These are phyloP conservation scores for Amaranthus hypochondriacus DNA, from an alignment of 148 eudicot species.

Conservation along the genomic window DNA sequence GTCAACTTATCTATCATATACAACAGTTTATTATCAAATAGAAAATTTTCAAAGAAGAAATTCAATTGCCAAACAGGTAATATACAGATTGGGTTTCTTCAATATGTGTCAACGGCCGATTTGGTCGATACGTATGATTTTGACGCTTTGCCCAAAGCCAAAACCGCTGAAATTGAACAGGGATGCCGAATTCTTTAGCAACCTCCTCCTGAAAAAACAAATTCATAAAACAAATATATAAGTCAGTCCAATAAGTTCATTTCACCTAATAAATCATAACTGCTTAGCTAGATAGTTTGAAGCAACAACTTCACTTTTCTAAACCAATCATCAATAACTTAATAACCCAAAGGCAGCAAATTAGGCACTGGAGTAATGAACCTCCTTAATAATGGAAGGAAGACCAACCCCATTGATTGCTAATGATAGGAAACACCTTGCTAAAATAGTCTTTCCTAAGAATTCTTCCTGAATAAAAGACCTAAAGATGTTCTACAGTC, in stretches of 20 bases:
- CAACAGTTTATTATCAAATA: background rate
- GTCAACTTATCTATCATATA: background rate
- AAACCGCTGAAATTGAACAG: slow-evolving; percentile 76
- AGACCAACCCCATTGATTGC: background rate
- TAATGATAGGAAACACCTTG: background rate
- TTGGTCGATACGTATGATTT: slow-evolving; percentile 86
- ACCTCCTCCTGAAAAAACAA: slow-evolving; percentile 65
- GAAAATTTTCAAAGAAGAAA: background rate
- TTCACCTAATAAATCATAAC: background rate
- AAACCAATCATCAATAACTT: background rate
- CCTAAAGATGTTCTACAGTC: background rate
- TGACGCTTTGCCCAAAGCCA: slow-evolving; percentile 97
- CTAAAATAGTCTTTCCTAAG: too few relatives aligned
- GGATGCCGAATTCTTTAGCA: slow-evolving; percentile 83
- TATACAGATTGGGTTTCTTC: slow-evolving; percentile 78
- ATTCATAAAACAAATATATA: background rate
- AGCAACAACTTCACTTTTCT: background rate
- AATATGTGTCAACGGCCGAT: slow-evolving; percentile 65
- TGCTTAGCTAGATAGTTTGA: background rate
- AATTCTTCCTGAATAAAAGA: background rate
- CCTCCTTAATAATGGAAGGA: background rate
- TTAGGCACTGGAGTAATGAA: background rate
- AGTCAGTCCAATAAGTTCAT: background rate
- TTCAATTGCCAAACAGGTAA: background rate
- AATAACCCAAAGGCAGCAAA: background rate